Evolutionary conservation across 2,329 filamentous ascomycete genomes (phyloP).

Genomic region (Atkinsonella texensis): DNA sequence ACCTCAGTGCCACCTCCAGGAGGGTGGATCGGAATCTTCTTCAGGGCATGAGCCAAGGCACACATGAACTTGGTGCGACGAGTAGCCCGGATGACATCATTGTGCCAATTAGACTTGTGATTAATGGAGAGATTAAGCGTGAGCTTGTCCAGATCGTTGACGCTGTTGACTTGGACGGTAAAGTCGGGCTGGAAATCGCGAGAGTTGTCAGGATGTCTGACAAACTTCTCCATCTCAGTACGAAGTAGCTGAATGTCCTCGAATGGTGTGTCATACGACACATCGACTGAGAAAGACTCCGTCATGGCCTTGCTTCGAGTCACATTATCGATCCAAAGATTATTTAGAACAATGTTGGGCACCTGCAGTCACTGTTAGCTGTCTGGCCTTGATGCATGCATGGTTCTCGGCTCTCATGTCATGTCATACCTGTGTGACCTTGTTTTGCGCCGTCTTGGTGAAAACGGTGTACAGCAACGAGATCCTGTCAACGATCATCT

Average conservation of each 20-base stretch:
- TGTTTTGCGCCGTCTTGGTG: slow-evolving; percentile 68
- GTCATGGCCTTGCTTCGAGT: slow-evolving; percentile 86
- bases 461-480: slow-evolving; percentile 91
- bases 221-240: slow-evolving; percentile 73
- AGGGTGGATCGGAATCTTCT: slow-evolving; percentile 73
- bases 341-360: slow-evolving; percentile 86
- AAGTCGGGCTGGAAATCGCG: slow-evolving; percentile 87
- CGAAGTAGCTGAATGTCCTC: slow-evolving; percentile 82
- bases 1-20: slow-evolving; percentile 60
- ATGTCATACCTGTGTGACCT: slow-evolving; percentile 45
- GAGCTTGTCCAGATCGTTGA: slow-evolving; percentile 81
- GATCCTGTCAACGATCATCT: slow-evolving; percentile 82
- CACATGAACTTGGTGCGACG: slow-evolving; percentile 96
- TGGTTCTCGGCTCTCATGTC: too few species aligned
- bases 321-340: slow-evolving; percentile 90
- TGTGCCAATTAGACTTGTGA: slow-evolving; percentile 89
- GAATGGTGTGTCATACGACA: slow-evolving; percentile 77
- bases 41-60: slow-evolving; percentile 71
- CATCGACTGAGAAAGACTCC: slow-evolving; percentile 67
- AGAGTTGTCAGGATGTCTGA: slow-evolving; percentile 69
- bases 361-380: slow-evolving; percentile 41
- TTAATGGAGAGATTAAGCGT: slow-evolving; percentile 71
- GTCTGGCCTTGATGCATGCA: background rate
- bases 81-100: slow-evolving; percentile 68
- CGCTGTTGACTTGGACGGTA: slow-evolving; percentile 61